Conservation (phyloP, 2,329 filamentous ascomycete genomes). For the Penicillium sp. region DNA sequence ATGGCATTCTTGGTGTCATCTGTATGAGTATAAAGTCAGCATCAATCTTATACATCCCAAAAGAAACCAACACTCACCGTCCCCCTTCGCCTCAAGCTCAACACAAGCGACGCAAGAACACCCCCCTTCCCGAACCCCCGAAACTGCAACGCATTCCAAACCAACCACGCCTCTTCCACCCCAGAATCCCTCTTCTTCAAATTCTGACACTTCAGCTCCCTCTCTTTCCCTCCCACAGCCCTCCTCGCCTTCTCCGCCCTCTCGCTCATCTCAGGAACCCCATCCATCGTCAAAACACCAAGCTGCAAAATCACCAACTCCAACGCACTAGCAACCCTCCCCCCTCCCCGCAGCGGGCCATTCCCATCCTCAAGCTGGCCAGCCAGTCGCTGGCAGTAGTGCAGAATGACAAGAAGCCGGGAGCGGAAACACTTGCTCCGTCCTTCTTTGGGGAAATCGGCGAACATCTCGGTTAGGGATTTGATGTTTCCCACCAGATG, state of each 20-base stretch:
- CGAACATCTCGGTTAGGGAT: neutral
- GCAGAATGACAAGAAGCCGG: neutral
- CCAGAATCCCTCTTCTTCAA: neutral
- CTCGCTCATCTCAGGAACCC: neutral
- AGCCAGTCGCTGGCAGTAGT: neutral
- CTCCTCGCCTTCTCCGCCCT: neutral
- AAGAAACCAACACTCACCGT: neutral
- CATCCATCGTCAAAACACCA: neutral
- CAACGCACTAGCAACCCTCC: neutral
- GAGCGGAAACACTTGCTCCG: neutral
- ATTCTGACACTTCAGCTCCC: neutral
- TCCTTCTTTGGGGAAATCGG: neutral
- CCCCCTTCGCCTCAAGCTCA: neutral
- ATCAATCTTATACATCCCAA: no score
- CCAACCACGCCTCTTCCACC: neutral
- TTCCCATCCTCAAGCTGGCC: neutral
- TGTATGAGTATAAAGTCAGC: neutral
- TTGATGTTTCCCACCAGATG: neutral
- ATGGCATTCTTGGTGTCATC: no score
- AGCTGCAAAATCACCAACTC: neutral
- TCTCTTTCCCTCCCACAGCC: neutral
- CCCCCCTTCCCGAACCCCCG: neutral
- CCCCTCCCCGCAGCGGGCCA: neutral
- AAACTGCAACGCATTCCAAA: slow-evolving; percentile 2
- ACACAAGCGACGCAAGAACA: neutral